Conservation (phyloP, 495 filamentous ascomycete species). For the Neurospora sublineolata region DNA sequence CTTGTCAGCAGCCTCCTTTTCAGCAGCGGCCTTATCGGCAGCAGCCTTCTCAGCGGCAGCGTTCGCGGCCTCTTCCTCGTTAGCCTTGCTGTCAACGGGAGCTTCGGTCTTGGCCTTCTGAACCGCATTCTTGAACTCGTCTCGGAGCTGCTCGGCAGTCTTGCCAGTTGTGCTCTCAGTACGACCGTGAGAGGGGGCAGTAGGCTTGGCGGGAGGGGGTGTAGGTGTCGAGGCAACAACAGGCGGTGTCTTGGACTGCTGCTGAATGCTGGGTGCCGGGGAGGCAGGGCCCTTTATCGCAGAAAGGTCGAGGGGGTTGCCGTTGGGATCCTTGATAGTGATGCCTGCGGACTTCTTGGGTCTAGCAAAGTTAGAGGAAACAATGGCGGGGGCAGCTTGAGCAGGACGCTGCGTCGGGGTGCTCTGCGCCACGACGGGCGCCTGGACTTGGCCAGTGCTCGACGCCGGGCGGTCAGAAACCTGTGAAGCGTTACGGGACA, state of each 20-base stretch:
- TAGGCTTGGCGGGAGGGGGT: conserved; percentile 33
- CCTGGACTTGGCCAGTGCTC: conserved; percentile 54
- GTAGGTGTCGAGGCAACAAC: conserved; percentile 41
- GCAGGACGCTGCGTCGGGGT: conserved; percentile 41
- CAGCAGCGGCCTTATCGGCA: conserved; percentile 34
- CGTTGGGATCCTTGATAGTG: conserved; percentile 66
- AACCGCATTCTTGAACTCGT: conserved; percentile 42
- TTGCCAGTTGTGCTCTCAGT: conserved; percentile 36
- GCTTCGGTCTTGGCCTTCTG: conserved; percentile 25
- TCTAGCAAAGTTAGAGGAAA: conserved; percentile 46
- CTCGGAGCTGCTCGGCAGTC: conserved; percentile 38
- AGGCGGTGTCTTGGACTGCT: conserved; percentile 42
- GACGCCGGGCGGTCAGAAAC: conserved; percentile 69
- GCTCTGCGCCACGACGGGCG: conserved; percentile 33
- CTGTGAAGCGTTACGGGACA: conserved; percentile 78
- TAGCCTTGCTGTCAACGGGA: conserved; percentile 25
- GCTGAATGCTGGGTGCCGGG: conserved; percentile 35
- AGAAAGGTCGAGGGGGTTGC: conserved; percentile 42
- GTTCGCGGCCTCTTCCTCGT: conserved; percentile 26
- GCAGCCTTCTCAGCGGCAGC: conserved; percentile 31
- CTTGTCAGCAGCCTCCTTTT: conserved; percentile 27
- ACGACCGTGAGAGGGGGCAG: conserved; percentile 34
- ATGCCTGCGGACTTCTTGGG: conserved; percentile 57
- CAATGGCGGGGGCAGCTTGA: conserved; percentile 46
- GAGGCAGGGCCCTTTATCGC: conserved; percentile 31